Evolutionary conservation across 2,329 filamentous ascomycete genomes (phyloP).

Genomic region (Fusarium cyanostomum): DNA sequence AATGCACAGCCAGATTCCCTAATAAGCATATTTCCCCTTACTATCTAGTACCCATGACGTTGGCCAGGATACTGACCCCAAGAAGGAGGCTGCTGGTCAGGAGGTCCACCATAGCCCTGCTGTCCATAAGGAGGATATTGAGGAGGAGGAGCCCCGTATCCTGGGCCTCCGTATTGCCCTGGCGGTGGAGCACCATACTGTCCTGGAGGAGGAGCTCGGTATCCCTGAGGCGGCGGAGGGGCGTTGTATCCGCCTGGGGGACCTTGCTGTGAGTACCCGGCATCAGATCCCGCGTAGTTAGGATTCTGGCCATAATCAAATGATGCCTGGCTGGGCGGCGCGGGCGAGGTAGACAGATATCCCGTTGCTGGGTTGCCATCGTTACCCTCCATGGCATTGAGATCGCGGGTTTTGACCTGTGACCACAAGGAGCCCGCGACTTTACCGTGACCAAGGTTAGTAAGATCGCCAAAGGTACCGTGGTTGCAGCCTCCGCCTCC

Average conservation of each 20-base stretch:
- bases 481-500: conserved; percentile 51
- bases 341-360: conserved; percentile 53
- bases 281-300: conserved; percentile 41
- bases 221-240: conserved; percentile 42
- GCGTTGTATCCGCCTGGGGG: conserved; percentile 35
- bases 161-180: conserved; percentile 43
- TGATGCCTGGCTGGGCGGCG: conserved; percentile 45
- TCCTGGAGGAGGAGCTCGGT: conserved; percentile 44
- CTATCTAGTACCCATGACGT: conserved; percentile 46
- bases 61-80: conserved; percentile 54
- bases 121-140: conserved; percentile 35
- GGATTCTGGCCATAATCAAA: conserved; percentile 56
- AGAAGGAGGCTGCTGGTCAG: conserved; percentile 39
- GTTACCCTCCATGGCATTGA: conserved; percentile 63
- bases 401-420: conserved; percentile 67
- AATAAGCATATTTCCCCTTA: neutral
- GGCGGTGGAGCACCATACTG: conserved; percentile 45
- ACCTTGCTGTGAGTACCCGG: conserved; percentile 39
- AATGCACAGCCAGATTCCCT: neutral
- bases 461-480: conserved; percentile 56
- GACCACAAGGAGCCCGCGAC: conserved; percentile 69
- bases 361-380: conserved; percentile 52
- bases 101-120: conserved; percentile 32
- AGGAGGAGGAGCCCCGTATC: conserved; percentile 33
- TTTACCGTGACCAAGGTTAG: conserved; percentile 63